Percentiles rank a stretch among this genome's conserved stretches.
These are phyloP conservation scores for Spathaspora jeffriesii DNA, from an alignment of 1,139 yeast genomes.

Conservation along the genomic window DNA sequence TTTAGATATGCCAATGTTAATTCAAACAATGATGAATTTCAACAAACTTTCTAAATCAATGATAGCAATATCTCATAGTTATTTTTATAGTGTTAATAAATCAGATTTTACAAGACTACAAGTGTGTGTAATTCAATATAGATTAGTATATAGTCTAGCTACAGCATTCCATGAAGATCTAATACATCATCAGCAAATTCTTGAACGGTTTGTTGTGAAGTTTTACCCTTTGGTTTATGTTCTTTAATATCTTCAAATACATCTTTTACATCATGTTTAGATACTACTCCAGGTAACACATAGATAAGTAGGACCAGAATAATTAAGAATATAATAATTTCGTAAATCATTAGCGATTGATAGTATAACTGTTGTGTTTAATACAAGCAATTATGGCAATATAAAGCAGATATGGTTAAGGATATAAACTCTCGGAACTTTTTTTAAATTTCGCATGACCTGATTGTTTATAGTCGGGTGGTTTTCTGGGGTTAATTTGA, in stretches of 20 bases:
- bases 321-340: neutral
- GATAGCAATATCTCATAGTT: neutral
- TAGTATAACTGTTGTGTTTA: too few relatives aligned
- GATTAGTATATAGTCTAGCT: neutral
- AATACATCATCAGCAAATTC: constrained; percentile 2
- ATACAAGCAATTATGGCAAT: too few relatives aligned
- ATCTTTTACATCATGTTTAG: constrained; percentile 1
- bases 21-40: constrained; percentile 49
- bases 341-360: neutral
- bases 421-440: too few relatives aligned
- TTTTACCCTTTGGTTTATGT: neutral
- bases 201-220: neutral
- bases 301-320: neutral
- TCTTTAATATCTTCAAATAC: neutral
- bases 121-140: neutral
- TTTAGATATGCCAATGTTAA: constrained; percentile 50
- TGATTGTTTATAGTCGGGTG: too few relatives aligned
- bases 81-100: neutral
- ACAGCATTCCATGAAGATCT: constrained; percentile 1
- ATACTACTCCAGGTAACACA: neutral
- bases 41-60: constrained; percentile 24
- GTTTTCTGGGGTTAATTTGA: too few relatives aligned
- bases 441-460: too few relatives aligned
- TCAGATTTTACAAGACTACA: neutral
- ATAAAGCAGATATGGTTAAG: too few relatives aligned